Evolutionary conservation across 495 filamentous ascomycete species (phyloP), one percentile per base, ranked within the genome.

Genomic region (Penicillium goetzii): DNA sequence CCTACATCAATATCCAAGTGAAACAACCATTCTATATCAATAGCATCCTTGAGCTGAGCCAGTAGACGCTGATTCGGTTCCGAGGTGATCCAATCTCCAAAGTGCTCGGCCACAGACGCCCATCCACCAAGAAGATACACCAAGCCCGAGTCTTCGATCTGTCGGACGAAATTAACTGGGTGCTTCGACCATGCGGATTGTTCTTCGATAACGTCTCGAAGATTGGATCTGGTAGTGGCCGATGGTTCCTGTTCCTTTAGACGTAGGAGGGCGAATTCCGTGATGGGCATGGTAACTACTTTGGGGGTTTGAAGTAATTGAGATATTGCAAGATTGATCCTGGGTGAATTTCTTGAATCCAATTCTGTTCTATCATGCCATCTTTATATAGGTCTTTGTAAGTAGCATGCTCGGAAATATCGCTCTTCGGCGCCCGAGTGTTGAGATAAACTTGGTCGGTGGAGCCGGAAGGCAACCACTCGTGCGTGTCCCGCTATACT

Each of bases 61-160:
- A 86, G 62, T 11, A 80, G 40, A 26, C 66, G 65, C 63, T 84
- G 80, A 64, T 83, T 79, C 14, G 68, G 61, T 21, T 69, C 65
- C 11, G 74, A 78, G 26, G 68, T 68, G 23, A 83, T 72, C 82
- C 84, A 86, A n/a, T 77, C 61, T 10, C 62, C 62, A 52, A 66
- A 64, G 61, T 87, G 85, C 21, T 76, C 69, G 2, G 66, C 74
- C 11, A 79, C 71, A 2, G 81, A 83, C 15, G 75, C 74, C 85
- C 85, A 87, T 25, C 77, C 75, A 34, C 83, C 83, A 2, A 81
- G 69, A 17, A 86, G 67, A 56, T 86, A 78, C n/a, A 82, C 62
- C 14, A 71, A 68, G 3, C 68, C 66, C 10, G 79, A 78, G 62
- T 85, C 79, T 57, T 86, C 81, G 50, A 80, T 58, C 50, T 84